phyloP scores from a whole-genome alignment of 179 eudicot genomes.

The Heliamphora pulchella region DNA sequence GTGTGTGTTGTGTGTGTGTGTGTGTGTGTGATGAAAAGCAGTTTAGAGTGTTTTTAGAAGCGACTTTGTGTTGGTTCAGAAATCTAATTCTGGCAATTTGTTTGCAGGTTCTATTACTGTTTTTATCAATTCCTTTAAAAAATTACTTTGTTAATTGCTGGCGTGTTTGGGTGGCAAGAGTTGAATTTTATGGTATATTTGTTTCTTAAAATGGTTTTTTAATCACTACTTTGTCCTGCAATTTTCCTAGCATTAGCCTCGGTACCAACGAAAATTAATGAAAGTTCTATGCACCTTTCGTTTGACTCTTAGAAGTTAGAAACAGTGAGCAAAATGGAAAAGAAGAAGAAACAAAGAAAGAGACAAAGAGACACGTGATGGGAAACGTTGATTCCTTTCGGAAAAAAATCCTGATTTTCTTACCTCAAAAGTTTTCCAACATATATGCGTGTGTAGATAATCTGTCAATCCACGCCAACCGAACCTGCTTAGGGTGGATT shows the following conservation, averaged over 20 bases:
- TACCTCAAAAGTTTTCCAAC: neutral
- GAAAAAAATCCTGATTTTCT: neutral
- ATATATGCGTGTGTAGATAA: neutral
- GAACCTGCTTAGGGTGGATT: too few relatives aligned
- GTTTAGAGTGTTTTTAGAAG: neutral
- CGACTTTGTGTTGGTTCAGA: too few relatives aligned
- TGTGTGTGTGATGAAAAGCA: neutral
- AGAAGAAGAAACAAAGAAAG: neutral
- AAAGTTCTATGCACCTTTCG: neutral
- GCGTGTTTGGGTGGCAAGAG: too few relatives aligned
- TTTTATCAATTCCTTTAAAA: too few relatives aligned
- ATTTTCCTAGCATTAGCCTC: neutral
- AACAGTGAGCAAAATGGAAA: neutral
- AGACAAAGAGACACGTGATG: neutral
- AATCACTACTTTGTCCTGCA: neutral
- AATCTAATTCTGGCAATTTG: too few relatives aligned
- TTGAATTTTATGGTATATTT: neutral
- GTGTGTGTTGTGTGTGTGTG: neutral
- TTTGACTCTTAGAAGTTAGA: neutral
- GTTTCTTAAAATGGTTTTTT: neutral
- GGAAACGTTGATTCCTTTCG: neutral
- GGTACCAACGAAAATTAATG: neutral
- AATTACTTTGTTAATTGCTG: too few relatives aligned
- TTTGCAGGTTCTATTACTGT: too few relatives aligned
- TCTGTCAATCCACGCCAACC: too few relatives aligned